A percentile compares a stretch with the other conserved stretches of the same genome.
phyloP scores from a whole-genome alignment of 768 basidiomycete species.

The Antrodiella citrinella region DNA sequence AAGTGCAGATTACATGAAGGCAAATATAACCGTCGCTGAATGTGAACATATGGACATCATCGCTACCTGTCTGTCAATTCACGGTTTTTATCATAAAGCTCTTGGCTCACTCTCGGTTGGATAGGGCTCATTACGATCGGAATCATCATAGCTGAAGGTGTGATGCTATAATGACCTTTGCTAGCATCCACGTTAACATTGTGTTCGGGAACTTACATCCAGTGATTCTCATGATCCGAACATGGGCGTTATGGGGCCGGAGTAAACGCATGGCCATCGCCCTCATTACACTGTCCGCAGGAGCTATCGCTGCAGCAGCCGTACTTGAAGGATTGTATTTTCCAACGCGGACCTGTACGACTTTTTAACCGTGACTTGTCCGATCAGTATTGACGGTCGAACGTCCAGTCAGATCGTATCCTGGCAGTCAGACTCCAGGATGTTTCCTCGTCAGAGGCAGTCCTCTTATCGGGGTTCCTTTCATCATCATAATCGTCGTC shows the following conservation, averaged over 20 bases:
- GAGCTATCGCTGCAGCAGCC: background rate
- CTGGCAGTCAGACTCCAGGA: background rate
- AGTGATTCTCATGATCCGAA: background rate
- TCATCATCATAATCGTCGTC: background rate
- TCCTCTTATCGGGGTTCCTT: background rate
- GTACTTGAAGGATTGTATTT: background rate
- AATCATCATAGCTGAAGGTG: conserved; percentile 3
- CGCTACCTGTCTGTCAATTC: background rate
- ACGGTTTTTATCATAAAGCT: background rate
- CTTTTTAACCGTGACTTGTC: background rate
- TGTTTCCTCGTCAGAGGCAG: background rate
- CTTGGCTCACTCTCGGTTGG: too few species aligned
- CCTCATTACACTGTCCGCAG: background rate
- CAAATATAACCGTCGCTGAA: background rate
- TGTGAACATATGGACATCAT: background rate
- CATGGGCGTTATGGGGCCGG: conserved; percentile 1
- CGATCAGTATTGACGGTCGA: too few species aligned
- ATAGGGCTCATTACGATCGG: conserved; percentile 1
- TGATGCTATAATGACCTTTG: too few species aligned
- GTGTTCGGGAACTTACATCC: background rate
- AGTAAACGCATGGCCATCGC: background rate
- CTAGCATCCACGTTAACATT: too few species aligned
- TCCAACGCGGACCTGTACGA: background rate
- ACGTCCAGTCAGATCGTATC: background rate
- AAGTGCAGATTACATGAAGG: background rate